phyloP scores from a whole-genome alignment of 768 basidiomycete genomes.

The Pilatotrama ljubarskyi region DNA sequence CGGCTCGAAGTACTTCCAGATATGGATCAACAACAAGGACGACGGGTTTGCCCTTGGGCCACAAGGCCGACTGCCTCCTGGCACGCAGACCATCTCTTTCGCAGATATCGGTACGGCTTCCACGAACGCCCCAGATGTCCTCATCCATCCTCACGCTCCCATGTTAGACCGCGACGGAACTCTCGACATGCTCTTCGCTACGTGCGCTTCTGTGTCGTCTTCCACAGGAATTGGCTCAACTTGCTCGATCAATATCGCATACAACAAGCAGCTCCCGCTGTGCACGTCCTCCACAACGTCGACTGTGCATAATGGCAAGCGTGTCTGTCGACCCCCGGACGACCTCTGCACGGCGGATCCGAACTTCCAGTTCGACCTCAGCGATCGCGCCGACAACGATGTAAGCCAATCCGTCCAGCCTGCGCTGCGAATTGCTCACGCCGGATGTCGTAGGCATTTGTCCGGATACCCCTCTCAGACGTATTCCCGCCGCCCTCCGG shows the following conservation, averaged over 20 bases:
- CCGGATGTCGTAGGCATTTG: constrained; percentile 52
- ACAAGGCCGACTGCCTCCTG: constrained; percentile 68
- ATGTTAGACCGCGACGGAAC: constrained; percentile 96
- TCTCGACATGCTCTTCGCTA: constrained; percentile 91
- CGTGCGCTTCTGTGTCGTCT: constrained; percentile 70
- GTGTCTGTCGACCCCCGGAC: constrained; percentile 71
- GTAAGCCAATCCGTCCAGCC: constrained; percentile 36
- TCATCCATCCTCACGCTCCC: not conserved
- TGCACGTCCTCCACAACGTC: constrained; percentile 62
- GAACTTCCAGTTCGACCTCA: constrained; percentile 75
- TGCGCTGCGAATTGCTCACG: not conserved
- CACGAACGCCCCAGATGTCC: no score
- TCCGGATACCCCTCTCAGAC: constrained; percentile 61
- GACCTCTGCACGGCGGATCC: constrained; percentile 83
- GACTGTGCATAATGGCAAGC: constrained; percentile 48
- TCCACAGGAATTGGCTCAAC: constrained; percentile 69
- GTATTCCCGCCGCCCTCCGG: constrained; percentile 47
- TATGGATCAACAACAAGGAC: constrained; percentile 88
- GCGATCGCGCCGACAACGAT: constrained; percentile 47
- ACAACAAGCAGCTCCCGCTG: constrained; percentile 86
- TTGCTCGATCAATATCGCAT: constrained; percentile 89
- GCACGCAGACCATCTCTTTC: constrained; percentile 79
- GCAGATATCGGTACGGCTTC: constrained; percentile 77
- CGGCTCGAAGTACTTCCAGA: constrained; percentile 71
- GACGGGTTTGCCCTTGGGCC: constrained; percentile 72